phyloP scores from a whole-genome alignment of 2,329 filamentous ascomycete genomes.

The Pseudovirgaria hyperparasitica region DNA sequence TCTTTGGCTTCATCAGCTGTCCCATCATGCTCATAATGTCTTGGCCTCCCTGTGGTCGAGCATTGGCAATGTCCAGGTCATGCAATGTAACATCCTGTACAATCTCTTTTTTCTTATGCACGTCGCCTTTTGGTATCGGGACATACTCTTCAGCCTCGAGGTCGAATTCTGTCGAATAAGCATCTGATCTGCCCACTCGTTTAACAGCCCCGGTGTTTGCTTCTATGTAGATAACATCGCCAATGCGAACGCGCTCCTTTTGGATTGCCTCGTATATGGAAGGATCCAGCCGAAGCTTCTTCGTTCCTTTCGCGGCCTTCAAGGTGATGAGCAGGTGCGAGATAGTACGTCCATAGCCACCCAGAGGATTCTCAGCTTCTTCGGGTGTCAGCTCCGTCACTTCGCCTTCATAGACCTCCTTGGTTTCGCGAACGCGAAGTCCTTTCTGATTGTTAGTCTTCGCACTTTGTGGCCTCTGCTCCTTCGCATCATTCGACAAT shows the following conservation, averaged over 20 bases:
- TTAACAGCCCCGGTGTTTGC: conserved; percentile 98
- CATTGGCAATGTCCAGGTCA: conserved; percentile 91
- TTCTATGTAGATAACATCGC: conserved; percentile 98
- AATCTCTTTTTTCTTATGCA: conserved; percentile 99
- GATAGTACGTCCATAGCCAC: conserved; percentile 94
- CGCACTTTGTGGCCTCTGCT: background rate
- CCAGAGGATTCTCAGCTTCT: conserved; percentile 93
- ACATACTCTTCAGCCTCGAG: conserved; percentile 98
- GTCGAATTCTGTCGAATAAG: conserved; percentile 96
- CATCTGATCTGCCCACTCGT: conserved; percentile 87
- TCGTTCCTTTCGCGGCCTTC: conserved; percentile 91
- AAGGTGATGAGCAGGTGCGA: conserved; percentile 88
- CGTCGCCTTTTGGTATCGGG: conserved; percentile 94
- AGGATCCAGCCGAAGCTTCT: conserved; percentile 92
- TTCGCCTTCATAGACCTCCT: conserved; percentile 98
- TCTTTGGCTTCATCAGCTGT: conserved; percentile 98
- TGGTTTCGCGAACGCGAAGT: conserved; percentile 92
- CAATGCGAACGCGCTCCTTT: conserved; percentile 90
- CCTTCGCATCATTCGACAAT: background rate
- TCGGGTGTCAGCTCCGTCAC: conserved; percentile 95
- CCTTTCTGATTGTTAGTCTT: conserved; percentile 23
- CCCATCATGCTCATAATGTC: conserved; percentile 99
- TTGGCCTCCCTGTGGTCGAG: conserved; percentile 88
- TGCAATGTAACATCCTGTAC: conserved; percentile 97
- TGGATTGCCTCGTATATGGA: conserved; percentile 99